Evolutionary conservation across 2,329 filamentous ascomycete genomes (phyloP).

Genomic region (Capronia americana): DNA sequence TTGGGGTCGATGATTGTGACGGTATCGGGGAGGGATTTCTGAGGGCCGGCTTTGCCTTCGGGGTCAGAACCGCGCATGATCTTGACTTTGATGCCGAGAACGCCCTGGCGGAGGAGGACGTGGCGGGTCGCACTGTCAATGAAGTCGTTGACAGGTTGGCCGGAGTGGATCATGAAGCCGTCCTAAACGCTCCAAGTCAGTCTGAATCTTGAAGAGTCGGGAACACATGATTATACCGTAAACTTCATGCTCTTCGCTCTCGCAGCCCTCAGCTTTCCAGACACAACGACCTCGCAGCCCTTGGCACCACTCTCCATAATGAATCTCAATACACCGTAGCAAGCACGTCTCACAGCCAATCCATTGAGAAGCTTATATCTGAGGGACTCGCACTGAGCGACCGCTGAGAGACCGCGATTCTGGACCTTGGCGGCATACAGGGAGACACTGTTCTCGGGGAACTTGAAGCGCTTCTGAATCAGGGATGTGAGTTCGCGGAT

Average conservation of each 20-base stretch:
- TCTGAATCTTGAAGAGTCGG: neutral
- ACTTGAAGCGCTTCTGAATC: slow-evolving; percentile 99
- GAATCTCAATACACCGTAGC: slow-evolving; percentile 99
- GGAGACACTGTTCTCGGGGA: slow-evolving; percentile 99
- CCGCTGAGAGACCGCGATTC: slow-evolving; percentile 99
- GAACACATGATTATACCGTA: slow-evolving; percentile 67
- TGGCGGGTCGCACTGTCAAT: slow-evolving; percentile 98
- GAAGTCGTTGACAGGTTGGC: slow-evolving; percentile 99
- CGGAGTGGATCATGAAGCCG: slow-evolving; percentile 99
- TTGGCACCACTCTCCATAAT: slow-evolving; percentile 99
- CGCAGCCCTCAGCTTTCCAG: slow-evolving; percentile 97
- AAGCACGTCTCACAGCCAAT: slow-evolving; percentile 96
- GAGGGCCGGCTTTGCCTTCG: slow-evolving; percentile 97
- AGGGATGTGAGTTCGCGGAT: slow-evolving; percentile 99
- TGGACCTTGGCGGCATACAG: slow-evolving; percentile 99
- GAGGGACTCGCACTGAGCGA: slow-evolving; percentile 99
- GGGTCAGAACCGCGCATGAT: slow-evolving; percentile 99
- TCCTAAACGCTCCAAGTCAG: slow-evolving; percentile 59
- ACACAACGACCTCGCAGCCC: slow-evolving; percentile 99
- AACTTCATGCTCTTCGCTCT: slow-evolving; percentile 99
- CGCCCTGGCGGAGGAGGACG: slow-evolving; percentile 99
- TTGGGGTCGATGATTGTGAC: slow-evolving; percentile 99
- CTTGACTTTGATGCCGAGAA: slow-evolving; percentile 99
- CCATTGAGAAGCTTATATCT: slow-evolving; percentile 99
- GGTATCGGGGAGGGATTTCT: slow-evolving; percentile 96